Conservation (phyloP, 2,329 filamentous ascomycete genomes). For the Xylariaceae sp. region DNA sequence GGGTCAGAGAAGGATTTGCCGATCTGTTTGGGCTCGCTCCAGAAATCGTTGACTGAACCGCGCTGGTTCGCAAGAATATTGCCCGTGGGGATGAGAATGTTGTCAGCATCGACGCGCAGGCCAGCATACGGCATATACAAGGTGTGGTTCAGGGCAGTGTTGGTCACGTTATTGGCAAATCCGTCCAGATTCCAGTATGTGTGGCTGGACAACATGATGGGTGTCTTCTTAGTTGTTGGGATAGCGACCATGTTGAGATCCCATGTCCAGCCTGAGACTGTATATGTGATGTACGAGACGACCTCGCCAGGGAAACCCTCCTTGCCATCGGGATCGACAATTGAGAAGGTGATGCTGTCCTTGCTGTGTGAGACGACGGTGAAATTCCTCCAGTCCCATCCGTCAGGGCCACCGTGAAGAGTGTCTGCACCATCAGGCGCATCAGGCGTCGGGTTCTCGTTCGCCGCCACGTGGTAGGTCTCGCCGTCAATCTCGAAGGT, state of each 20-base stretch:
- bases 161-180: conserved; percentile 70
- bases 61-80: conserved; percentile 67
- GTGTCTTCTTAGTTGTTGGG: conserved; percentile 71
- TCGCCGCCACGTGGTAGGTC: conserved; percentile 57
- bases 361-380: conserved; percentile 67
- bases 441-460: conserved; percentile 57
- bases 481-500: conserved; percentile 66
- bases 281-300: conserved; percentile 71
- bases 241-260: conserved; percentile 70
- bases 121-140: conserved; percentile 71
- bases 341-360: conserved; percentile 70
- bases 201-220: conserved; percentile 75
- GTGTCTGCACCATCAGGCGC: conserved; percentile 58
- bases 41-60: conserved; percentile 76
- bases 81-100: conserved; percentile 72
- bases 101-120: conserved; percentile 65
- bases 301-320: conserved; percentile 79
- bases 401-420: conserved; percentile 67
- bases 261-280: conserved; percentile 64
- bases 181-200: conserved; percentile 83
- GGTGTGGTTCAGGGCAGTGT: conserved; percentile 66
- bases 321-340: conserved; percentile 70
- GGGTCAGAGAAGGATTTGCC: conserved; percentile 65
- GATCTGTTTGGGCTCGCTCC: conserved; percentile 76
- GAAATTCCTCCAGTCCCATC: conserved; percentile 78